phyloP scores from a whole-genome alignment of 768 basidiomycete genomes.

The Termitomyces eurrhizus region DNA sequence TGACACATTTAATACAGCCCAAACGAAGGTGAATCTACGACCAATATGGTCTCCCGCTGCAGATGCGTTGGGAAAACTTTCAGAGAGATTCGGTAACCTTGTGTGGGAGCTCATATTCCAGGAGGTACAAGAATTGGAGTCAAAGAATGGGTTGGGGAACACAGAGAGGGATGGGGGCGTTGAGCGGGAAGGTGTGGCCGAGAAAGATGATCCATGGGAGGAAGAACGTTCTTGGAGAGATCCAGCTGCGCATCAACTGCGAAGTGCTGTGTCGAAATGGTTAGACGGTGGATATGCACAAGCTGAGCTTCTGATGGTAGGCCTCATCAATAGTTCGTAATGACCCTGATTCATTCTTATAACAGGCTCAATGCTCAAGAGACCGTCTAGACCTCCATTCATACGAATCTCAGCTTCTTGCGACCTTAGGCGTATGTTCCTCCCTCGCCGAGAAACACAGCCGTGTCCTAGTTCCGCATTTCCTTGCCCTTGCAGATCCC shows the following conservation, averaged over 20 bases:
- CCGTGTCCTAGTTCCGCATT: slow-evolving; percentile 81
- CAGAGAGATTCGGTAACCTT: slow-evolving; percentile 55
- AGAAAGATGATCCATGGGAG: slow-evolving; percentile 47
- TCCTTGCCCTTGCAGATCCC: slow-evolving; percentile 52
- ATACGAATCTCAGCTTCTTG: slow-evolving; percentile 81
- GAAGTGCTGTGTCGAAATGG: slow-evolving; percentile 47
- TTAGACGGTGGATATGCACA: slow-evolving; percentile 27
- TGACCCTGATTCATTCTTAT: not conserved
- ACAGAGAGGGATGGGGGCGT: slow-evolving; percentile 11
- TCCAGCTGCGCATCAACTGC: slow-evolving; percentile 62
- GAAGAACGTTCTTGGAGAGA: slow-evolving; percentile 79
- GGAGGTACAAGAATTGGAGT: slow-evolving; percentile 20
- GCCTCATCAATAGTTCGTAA: not conserved
- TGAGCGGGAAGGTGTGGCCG: slow-evolving; percentile 7
- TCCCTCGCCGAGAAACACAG: slow-evolving; percentile 83
- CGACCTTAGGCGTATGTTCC: slow-evolving; percentile 62
- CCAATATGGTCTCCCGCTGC: slow-evolving; percentile 87
- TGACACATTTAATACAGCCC: slow-evolving; percentile 42
- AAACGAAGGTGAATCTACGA: slow-evolving; percentile 89
- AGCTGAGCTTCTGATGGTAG: slow-evolving; percentile 31
- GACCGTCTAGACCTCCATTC: slow-evolving; percentile 69
- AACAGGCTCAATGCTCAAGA: slow-evolving; percentile 26
- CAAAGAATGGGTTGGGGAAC: slow-evolving; percentile 10
- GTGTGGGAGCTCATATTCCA: slow-evolving; percentile 70
- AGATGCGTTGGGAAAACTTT: slow-evolving; percentile 54